Evolutionary conservation across 78 protist genomes (phyloP).

Genomic region (slime mould (Dictyostelium discoideum)): dicty_2.7 NC_007088.5:3591501-3592000

Average conservation of each 20-base stretch:
- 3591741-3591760: background rate
- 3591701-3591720: background rate
- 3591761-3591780: background rate
- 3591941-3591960: slow-evolving; percentile 38
- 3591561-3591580: background rate
- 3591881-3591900: slow-evolving; percentile 9
- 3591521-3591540: background rate
- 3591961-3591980: slow-evolving; percentile 54
- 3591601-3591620: background rate
- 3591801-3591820: background rate
- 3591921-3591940: slow-evolving; percentile 23
- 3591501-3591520: background rate
- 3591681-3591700: background rate
- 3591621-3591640: slow-evolving; percentile 64
- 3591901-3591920: slow-evolving; percentile 40
- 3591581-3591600: background rate
- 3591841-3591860: background rate
- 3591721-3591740: background rate
- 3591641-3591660: slow-evolving; percentile 31
- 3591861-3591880: background rate
- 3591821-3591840: background rate
- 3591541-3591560: background rate
- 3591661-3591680: background rate
- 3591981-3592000: slow-evolving; percentile 56
- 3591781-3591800: background rate